A percentile compares a stretch with the other conserved stretches of the same genome.
phyloP scores from a whole-genome alignment of 306 rosid species.

The Fragaria ananassa region DNA sequence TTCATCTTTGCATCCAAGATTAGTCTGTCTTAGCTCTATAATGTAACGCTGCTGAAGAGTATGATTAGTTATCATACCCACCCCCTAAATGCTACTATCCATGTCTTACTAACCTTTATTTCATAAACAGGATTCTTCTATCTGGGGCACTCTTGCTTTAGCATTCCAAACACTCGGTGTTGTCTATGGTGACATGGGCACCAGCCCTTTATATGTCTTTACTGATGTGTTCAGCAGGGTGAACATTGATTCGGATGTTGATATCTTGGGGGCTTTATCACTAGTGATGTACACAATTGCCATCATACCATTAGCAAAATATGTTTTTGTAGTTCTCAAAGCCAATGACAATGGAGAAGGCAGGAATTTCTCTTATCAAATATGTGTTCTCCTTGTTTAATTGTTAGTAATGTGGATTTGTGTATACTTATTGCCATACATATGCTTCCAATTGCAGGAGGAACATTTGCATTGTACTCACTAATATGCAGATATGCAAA shows the following conservation, averaged over 20 bases:
- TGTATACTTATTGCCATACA: constrained; percentile 1
- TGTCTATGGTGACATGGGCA: constrained; percentile 96
- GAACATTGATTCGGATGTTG: constrained; percentile 55
- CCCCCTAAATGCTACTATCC: neutral
- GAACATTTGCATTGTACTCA: constrained; percentile 95
- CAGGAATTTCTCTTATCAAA: constrained; percentile 22
- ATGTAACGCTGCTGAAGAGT: neutral
- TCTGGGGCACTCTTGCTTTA: constrained; percentile 61
- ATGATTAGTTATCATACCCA: neutral
- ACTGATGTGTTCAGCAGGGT: constrained; percentile 93
- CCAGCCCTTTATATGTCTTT: constrained; percentile 92
- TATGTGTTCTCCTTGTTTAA: constrained; percentile 18
- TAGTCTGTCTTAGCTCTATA: constrained; percentile 11
- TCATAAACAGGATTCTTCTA: constrained; percentile 55
- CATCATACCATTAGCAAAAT: constrained; percentile 78
- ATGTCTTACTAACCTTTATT: constrained; percentile 20
- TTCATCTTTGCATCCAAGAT: constrained; percentile 1
- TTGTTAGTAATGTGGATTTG: constrained; percentile 10
- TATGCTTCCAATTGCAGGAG: constrained; percentile 60
- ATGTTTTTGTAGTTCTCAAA: constrained; percentile 88
- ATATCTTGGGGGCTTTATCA: constrained; percentile 90
- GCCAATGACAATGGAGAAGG: constrained; percentile 99
- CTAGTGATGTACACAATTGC: constrained; percentile 91
- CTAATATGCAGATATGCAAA: constrained; percentile 94
- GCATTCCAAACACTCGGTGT: constrained; percentile 97